Base-by-base conservation (phyloP, 2,329 filamentous ascomycete species). In the Colletotrichum liaoningense region DNA sequence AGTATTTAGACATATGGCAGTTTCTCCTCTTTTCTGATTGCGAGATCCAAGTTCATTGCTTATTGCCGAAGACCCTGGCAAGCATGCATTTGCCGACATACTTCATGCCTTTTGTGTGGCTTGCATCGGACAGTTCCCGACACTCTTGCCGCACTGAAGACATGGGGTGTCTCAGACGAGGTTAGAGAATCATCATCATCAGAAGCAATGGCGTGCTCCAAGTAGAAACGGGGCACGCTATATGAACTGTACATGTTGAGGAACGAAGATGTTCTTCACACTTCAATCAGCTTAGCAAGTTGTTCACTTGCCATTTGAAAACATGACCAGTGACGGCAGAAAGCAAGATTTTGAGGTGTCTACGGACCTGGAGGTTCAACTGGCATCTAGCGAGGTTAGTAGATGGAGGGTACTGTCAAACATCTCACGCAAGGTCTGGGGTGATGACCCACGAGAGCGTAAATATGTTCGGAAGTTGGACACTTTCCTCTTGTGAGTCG, bases 1-100 rank as follows among this genome's bases (percentile, higher is more conserved):
- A 9, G 1, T 2, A 19, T 11, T 9, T 11, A 8, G 0, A 2
- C 1, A 4, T 22, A 19, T 0, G 8, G 1, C 8, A 49, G 4
- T 49, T 49, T 9, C 19, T 49, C 7, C 19, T 19, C 42, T 49
- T 49, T n/a, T 3, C 8, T 8, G 1, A 49, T 49, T 11, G 42
- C 42, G 42, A n/a, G 8, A 22, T 22, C 3, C 19, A n/a, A n/a
- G 11, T 49, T 1, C 19, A 8, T 8, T 49, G 19, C 2, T 49
- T 49, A n/a, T 49, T n/a, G 8, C 42, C 19, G 42, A 9, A 49
- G 7, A n/a, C 19, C 42, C 19, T 19, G 42, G 19, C 3, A 22
- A n/a, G 8, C 8, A 11, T 11, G 7, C 42, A 49, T 19, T 11
- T 49, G 12, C 42, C 19, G 19, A 8, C 42, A 49, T 49, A 4